These are phyloP conservation scores for Saitozyma sp. DNA, from an alignment of 768 basidiomycete species.

Conservation along the genomic window DNA sequence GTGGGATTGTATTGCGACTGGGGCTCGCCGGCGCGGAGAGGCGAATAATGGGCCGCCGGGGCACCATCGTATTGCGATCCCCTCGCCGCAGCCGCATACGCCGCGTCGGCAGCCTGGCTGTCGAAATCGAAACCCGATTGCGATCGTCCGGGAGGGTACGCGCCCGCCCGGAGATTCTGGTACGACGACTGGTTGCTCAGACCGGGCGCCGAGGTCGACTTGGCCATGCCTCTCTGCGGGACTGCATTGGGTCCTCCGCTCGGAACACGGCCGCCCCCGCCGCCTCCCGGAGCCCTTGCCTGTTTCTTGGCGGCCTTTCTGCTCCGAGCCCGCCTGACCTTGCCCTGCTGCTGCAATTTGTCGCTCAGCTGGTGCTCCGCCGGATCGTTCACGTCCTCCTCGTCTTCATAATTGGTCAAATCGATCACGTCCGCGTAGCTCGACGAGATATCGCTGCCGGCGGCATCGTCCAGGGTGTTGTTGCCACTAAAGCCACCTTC, in stretches of 20 bases:
- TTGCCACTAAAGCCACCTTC: conserved; percentile 15
- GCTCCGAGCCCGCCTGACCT: conserved; percentile 59
- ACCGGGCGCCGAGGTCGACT: too few relatives aligned
- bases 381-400: conserved; percentile 61
- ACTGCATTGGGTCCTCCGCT: too few relatives aligned
- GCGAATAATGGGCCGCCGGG: background rate
- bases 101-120: background rate
- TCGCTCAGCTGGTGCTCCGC: conserved; percentile 62
- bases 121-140: too few relatives aligned
- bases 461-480: conserved; percentile 8
- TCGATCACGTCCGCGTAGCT: conserved; percentile 57
- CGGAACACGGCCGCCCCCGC: too few relatives aligned
- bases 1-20: background rate
- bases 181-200: too few relatives aligned
- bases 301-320: conserved; percentile 32
- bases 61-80: conserved; percentile 3
- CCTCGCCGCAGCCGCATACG: conserved; percentile 6
- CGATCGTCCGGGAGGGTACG: too few relatives aligned
- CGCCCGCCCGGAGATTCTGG: too few relatives aligned
- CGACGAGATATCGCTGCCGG: conserved; percentile 15
- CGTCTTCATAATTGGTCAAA: conserved; percentile 76
- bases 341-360: conserved; percentile 64
- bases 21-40: background rate
- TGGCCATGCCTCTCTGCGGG: too few relatives aligned
- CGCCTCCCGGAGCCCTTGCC: too few relatives aligned